Percentiles rank a stretch among this genome's conserved stretches.
phyloP scores from a whole-genome alignment of 805 yeast genomes.

The Ogataea thermomethanolica region DNA sequence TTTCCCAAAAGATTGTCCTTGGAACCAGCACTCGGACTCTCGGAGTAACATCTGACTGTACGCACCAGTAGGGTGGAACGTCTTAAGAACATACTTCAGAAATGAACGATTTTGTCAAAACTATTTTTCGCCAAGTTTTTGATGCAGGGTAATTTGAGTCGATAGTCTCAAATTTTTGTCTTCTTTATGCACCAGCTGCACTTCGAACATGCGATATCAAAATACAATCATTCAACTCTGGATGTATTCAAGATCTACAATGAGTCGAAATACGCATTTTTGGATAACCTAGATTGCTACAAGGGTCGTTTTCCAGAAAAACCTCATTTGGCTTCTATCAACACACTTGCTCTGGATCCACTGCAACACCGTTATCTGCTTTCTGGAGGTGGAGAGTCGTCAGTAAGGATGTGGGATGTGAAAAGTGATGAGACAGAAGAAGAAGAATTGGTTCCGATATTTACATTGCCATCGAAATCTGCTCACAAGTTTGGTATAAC shows the following conservation, averaged over 20 bases:
- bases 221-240: slow-evolving; percentile 10
- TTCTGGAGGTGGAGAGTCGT: slow-evolving; percentile 73
- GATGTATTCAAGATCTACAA: slow-evolving; percentile 25
- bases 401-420: slow-evolving; percentile 65
- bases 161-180: slow-evolving; percentile 3
- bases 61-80: slow-evolving; percentile 1
- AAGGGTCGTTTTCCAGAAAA: slow-evolving; percentile 36
- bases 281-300: slow-evolving; percentile 20
- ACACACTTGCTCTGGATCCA: slow-evolving; percentile 55
- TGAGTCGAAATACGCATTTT: slow-evolving; percentile 24
- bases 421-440: slow-evolving; percentile 19
- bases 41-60: slow-evolving; percentile 1
- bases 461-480: slow-evolving; percentile 29
- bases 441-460: slow-evolving; percentile 18
- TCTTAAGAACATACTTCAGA: slow-evolving; percentile 4
- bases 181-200: slow-evolving; percentile 23
- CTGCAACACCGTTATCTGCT: slow-evolving; percentile 45
- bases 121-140: slow-evolving; percentile 5
- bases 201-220: slow-evolving; percentile 19
- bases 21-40: background rate
- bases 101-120: slow-evolving; percentile 1
- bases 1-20: background rate
- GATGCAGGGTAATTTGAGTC: slow-evolving; percentile 10
- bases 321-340: slow-evolving; percentile 52
- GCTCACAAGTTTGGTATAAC: slow-evolving; percentile 75